Base-by-base conservation (phyloP, 768 basidiomycete genomes). In the Mycena sanguinolenta region DNA sequence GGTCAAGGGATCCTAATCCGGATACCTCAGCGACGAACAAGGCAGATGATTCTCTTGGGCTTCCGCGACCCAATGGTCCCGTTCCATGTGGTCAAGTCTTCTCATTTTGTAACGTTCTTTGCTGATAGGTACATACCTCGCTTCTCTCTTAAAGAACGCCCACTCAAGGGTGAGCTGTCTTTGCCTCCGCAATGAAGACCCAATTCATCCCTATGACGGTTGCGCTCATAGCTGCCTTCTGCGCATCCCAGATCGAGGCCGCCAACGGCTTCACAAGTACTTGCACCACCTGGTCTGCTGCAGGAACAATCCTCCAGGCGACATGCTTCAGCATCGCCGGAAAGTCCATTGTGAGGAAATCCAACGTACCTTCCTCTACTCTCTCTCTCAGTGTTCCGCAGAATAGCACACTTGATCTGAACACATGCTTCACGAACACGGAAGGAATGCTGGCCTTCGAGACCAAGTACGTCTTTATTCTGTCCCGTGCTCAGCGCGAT, bases 381-480 rank as follows among this genome's bases (percentile, higher is more conserved):
- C 28, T 49, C 38, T 17, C 6, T 23, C 8, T 65, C 32, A 34
- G 25, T 34, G 53, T 27, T 39, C 27, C 44, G 53, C 27, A 67
- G 65, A 67, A 16, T 14, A 60, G 58, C 39, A 67, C 65, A 6
- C 58, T 67, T 30, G 59, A 67, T 60, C 21, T 67, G 39, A 67
- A 67, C 46, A 60, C n/a, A 23, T 67, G 65, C 58, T 67, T 67
- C 58, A 60, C 65, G 38, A 67, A 67, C 52, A 60, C 65, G 65
- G 38, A 67, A 30, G 65, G 65, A 32, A 32, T 60, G n/a, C 50
- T 67, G 58, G 65, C 27, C 13, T 67, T 27, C 39, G 27, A 67
- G 52, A 14, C 60, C 58, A 67, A 67, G 65, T 67, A 46, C 17
- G 59, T n/a, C n/a, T n/a, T n/a, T 54, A 28, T 14, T 60, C n/a